Conservation (phyloP, 176 grass and related monocot genomes). For the Oryza rufipogon region DNA sequence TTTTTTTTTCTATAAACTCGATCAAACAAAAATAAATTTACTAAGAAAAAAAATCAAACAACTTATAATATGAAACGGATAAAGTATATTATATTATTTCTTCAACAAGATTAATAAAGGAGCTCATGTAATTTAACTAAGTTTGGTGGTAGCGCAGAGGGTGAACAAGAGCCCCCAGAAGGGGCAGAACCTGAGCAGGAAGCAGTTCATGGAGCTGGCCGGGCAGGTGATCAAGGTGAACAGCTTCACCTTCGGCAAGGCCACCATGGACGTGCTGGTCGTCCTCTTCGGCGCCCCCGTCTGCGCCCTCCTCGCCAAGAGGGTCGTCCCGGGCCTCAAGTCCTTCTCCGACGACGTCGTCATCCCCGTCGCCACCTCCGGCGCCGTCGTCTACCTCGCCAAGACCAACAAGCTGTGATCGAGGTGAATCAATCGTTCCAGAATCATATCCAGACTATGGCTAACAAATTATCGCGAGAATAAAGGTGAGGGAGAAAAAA, state of each 20-base stretch:
- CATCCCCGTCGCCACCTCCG: conserved; percentile 67
- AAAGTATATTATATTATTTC: too few species aligned
- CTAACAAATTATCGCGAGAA: neutral
- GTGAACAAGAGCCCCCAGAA: too few species aligned
- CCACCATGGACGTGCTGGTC: conserved; percentile 38
- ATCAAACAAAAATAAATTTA: too few species aligned
- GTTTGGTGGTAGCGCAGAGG: neutral
- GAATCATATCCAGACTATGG: neutral
- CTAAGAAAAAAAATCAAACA: too few species aligned
- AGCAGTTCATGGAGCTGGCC: conserved; percentile 28
- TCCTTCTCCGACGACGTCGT: conserved; percentile 68
- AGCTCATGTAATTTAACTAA: neutral
- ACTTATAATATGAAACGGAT: too few species aligned
- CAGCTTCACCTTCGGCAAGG: conserved; percentile 53
- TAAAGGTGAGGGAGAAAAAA: neutral
- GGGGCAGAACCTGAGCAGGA: neutral
- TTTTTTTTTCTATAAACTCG: too few species aligned
- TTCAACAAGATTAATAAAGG: neutral
- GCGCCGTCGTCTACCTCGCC: conserved; percentile 58
- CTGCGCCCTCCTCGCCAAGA: conserved; percentile 57
- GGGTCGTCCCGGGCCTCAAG: conserved; percentile 58
- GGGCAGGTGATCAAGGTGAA: conserved; percentile 19
- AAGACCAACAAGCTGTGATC: conserved; percentile 63
- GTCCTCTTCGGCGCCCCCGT: conserved; percentile 62
- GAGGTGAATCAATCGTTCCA: too few species aligned